Evolutionary conservation across 202 grass and related monocot species (phyloP).

Genomic region (Zizania palustris): DNA sequence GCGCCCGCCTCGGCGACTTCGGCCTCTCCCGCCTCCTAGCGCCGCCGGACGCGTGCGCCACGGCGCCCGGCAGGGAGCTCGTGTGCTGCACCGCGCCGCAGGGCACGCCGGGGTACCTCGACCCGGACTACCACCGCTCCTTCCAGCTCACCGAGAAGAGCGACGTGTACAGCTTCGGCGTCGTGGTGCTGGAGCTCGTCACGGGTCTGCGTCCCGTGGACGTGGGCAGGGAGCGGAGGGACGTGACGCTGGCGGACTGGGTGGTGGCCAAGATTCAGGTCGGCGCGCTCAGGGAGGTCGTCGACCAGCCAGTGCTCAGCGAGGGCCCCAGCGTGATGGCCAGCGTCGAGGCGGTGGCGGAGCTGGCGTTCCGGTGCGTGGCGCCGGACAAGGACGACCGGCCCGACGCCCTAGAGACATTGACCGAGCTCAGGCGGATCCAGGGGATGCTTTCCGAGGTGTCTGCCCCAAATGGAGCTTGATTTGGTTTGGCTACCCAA

Average conservation of each 20-base stretch:
- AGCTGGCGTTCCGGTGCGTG: slow-evolving; percentile 91
- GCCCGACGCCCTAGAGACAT: slow-evolving; percentile 70
- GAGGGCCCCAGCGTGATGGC: slow-evolving; percentile 56
- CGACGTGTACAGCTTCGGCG: slow-evolving; percentile 94
- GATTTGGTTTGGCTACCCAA: neutral
- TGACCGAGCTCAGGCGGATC: slow-evolving; percentile 82
- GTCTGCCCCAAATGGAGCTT: slow-evolving; percentile 27
- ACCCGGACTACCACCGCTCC: slow-evolving; percentile 90
- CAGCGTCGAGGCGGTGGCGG: slow-evolving; percentile 70
- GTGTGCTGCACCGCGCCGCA: slow-evolving; percentile 93
- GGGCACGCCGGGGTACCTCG: slow-evolving; percentile 92
- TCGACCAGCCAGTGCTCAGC: slow-evolving; percentile 61
- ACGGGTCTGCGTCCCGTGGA: slow-evolving; percentile 83
- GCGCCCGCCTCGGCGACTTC: slow-evolving; percentile 94
- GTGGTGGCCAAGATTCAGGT: slow-evolving; percentile 92
- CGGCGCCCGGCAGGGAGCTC: slow-evolving; percentile 55
- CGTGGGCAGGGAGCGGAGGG: slow-evolving; percentile 75
- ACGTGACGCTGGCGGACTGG: slow-evolving; percentile 77
- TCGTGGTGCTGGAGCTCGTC: slow-evolving; percentile 87
- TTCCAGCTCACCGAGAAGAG: slow-evolving; percentile 98
- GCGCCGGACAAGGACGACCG: slow-evolving; percentile 93
- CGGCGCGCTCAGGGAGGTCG: slow-evolving; percentile 79
- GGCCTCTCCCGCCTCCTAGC: slow-evolving; percentile 86
- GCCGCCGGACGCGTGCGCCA: slow-evolving; percentile 68
- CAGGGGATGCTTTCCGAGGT: slow-evolving; percentile 56